Percentiles rank a stretch among this genome's conserved stretches.
These are phyloP conservation scores for Candida ortonii DNA, from an alignment of 805 yeast species.

Conservation along the genomic window DNA sequence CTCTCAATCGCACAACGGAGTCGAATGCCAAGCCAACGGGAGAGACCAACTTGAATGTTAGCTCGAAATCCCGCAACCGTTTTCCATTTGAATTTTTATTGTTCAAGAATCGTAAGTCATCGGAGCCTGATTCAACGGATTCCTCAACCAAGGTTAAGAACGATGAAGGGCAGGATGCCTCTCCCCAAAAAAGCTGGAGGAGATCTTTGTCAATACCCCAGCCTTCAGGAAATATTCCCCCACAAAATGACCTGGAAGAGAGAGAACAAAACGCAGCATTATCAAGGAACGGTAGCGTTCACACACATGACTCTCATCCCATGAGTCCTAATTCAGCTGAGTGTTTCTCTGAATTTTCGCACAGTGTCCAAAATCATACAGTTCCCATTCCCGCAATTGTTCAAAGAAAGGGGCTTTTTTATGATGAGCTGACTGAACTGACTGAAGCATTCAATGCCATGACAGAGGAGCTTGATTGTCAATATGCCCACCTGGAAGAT, in stretches of 20 bases:
- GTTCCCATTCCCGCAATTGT: constrained; percentile 25
- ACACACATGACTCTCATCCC: constrained; percentile 9
- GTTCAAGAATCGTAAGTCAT: background rate
- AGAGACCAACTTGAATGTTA: background rate
- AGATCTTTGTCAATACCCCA: background rate
- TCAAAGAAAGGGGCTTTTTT: constrained; percentile 42
- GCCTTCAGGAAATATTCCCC: constrained; percentile 1
- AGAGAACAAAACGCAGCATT: background rate
- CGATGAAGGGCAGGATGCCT: background rate
- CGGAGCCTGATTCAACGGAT: too few species aligned
- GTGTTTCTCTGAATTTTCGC: constrained; percentile 6
- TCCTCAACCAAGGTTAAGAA: background rate
- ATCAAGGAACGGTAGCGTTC: constrained; percentile 11
- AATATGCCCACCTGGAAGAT: constrained; percentile 82
- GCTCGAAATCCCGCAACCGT: background rate
- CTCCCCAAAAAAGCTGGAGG: background rate
- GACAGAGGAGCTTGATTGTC: constrained; percentile 84
- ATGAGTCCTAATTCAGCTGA: constrained; percentile 13
- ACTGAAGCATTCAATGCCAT: constrained; percentile 87
- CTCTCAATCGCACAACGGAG: too few species aligned
- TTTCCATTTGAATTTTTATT: background rate
- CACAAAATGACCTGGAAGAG: constrained; percentile 3
- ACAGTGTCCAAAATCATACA: constrained; percentile 5
- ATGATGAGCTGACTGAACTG: constrained; percentile 84
- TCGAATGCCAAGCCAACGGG: too few species aligned